A percentile compares a stretch with the other conserved stretches of the same genome.
Evolutionary conservation across 2,329 filamentous ascomycete species (phyloP).

Genomic region (Capronia coronata): DNA sequence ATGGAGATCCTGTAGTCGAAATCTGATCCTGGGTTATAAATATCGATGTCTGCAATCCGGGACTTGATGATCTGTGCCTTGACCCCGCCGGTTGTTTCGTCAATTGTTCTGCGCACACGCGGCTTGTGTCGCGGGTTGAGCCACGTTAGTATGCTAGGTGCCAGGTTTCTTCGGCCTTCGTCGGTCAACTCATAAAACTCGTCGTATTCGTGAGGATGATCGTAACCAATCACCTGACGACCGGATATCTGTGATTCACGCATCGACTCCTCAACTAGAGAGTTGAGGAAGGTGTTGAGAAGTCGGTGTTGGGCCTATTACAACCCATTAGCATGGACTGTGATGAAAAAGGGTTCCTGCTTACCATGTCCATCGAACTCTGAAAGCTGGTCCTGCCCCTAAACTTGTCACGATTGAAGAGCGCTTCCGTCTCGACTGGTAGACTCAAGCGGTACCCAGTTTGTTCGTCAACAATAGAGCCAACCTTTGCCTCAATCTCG

Average conservation of each 20-base stretch:
- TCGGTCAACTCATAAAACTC: conserved; percentile 71
- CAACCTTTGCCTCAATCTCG: conserved; percentile 92
- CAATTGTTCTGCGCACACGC: conserved; percentile 55
- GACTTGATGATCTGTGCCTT: conserved; percentile 85
- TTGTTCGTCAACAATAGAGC: conserved; percentile 62
- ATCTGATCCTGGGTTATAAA: conserved; percentile 67
- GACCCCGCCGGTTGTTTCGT: conserved; percentile 63
- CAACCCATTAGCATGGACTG: conserved; percentile 14
- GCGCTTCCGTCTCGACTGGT: conserved; percentile 62
- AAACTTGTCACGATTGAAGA: conserved; percentile 54
- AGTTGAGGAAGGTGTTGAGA: conserved; percentile 81
- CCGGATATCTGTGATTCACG: conserved; percentile 35
- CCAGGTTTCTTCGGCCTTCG: conserved; percentile 54
- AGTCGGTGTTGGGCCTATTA: conserved; percentile 68
- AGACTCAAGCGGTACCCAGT: conserved; percentile 63
- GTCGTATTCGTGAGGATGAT: conserved; percentile 76
- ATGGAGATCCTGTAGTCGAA: conserved; percentile 93
- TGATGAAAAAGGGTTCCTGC: conserved; percentile 27
- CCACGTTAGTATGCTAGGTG: conserved; percentile 57
- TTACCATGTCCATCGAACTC: conserved; percentile 84
- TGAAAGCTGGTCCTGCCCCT: conserved; percentile 58
- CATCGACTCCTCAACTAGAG: conserved; percentile 47
- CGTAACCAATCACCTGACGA: conserved; percentile 66
- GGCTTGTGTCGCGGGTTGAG: conserved; percentile 53
- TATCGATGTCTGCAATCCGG: conserved; percentile 78